A percentile compares a stretch with the other conserved stretches of the same genome.
Conservation (phyloP, 2,329 filamentous ascomycete genomes). For the Capronia epimyces region DNA sequence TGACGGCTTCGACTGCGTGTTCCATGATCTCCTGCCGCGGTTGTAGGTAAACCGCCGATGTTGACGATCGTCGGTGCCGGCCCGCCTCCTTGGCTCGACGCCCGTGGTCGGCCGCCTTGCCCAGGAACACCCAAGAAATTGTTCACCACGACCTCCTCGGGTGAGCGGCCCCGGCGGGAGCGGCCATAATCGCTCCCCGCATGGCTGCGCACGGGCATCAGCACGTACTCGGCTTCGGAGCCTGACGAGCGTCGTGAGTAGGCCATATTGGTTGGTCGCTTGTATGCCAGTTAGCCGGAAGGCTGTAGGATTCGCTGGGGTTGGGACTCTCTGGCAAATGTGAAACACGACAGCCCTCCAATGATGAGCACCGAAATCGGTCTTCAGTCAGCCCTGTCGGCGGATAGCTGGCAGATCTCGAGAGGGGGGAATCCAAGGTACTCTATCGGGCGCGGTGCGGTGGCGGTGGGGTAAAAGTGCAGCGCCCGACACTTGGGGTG, state of each 20-base stretch:
- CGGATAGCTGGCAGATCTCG: neutral
- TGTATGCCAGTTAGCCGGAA: neutral
- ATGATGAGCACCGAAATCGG: neutral
- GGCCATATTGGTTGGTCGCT: slow-evolving; percentile 2
- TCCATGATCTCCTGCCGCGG: slow-evolving; percentile 14
- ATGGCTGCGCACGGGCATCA: slow-evolving; percentile 22
- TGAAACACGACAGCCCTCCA: too few relatives aligned
- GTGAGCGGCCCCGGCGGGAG: slow-evolving; percentile 13
- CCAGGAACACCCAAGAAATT: slow-evolving; percentile 23
- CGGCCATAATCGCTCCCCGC: slow-evolving; percentile 19
- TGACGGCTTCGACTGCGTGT: slow-evolving; percentile 2
- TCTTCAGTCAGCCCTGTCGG: slow-evolving; percentile 4
- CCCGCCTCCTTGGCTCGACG: slow-evolving; percentile 23
- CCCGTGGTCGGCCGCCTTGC: slow-evolving; percentile 19
- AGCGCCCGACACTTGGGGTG: neutral
- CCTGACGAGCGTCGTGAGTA: slow-evolving; percentile 17
- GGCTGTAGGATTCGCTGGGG: too few relatives aligned
- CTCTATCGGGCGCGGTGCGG: too few relatives aligned
- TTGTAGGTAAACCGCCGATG: slow-evolving; percentile 19
- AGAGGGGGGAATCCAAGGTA: too few relatives aligned
- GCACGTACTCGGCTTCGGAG: slow-evolving; percentile 22
- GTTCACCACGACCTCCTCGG: slow-evolving; percentile 21
- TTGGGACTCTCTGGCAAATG: too few relatives aligned
- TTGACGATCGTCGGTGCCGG: slow-evolving; percentile 24
- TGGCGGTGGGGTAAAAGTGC: slow-evolving; percentile 16